Percentiles rank a stretch among this genome's conserved stretches.
phyloP scores from a whole-genome alignment of 345 rosid genomes.

The Populus pruinosa region DNA sequence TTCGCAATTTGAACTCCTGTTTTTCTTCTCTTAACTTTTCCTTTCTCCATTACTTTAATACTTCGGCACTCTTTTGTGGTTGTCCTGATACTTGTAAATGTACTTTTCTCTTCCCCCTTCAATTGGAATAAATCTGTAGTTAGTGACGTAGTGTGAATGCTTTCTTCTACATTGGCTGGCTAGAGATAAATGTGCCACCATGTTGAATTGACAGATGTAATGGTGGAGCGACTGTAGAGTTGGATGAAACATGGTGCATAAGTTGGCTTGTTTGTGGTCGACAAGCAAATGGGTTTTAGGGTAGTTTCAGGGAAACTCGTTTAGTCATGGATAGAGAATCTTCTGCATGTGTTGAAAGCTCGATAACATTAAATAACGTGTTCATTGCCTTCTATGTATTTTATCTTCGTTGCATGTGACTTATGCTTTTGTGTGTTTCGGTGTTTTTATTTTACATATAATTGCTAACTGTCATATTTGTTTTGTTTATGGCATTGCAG shows the following conservation, averaged over 20 bases:
- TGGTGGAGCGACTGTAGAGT: neutral
- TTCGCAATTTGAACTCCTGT: neutral
- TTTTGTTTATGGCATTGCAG: conserved; percentile 28
- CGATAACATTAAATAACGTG: neutral
- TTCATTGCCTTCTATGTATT: neutral
- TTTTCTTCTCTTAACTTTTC: neutral
- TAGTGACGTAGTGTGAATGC: neutral
- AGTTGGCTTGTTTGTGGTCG: neutral
- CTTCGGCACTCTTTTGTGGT: neutral
- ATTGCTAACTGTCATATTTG: neutral
- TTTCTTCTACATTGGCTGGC: neutral
- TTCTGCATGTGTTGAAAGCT: neutral
- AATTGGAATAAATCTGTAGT: neutral
- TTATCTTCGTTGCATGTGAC: neutral
- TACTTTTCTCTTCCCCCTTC: neutral
- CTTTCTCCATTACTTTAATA: too few relatives aligned
- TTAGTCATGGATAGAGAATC: neutral
- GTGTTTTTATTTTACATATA: neutral
- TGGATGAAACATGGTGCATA: neutral
- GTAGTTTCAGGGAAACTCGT: neutral
- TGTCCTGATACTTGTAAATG: neutral
- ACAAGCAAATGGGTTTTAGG: neutral
- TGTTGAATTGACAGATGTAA: neutral
- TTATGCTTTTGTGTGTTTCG: neutral
- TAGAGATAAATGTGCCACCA: neutral